phyloP scores from a whole-genome alignment of 2,329 filamentous ascomycete species.

The Exophiala spinifera region DNA sequence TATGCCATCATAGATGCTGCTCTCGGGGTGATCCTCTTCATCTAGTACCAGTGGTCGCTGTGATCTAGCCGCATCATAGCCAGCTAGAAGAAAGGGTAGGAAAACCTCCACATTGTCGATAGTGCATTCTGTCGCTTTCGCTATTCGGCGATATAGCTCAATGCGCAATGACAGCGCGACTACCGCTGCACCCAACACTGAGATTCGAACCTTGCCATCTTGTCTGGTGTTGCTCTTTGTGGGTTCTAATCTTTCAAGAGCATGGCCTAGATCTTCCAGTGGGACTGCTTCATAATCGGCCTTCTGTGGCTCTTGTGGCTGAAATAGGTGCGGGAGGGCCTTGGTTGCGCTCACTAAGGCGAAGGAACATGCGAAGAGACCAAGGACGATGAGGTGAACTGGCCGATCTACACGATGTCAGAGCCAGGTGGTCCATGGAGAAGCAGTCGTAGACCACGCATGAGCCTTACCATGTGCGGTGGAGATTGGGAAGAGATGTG shows the following conservation, averaged over 20 bases:
- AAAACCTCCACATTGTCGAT: constrained; percentile 28
- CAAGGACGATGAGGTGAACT: constrained; percentile 41
- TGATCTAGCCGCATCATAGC: constrained; percentile 41
- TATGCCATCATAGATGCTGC: constrained; percentile 26
- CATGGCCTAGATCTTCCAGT: constrained; percentile 14
- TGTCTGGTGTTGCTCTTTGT: background rate
- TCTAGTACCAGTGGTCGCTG: constrained; percentile 31
- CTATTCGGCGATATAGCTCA: constrained; percentile 42
- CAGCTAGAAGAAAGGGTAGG: constrained; percentile 41
- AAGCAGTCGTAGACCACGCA: background rate
- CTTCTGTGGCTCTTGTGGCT: constrained; percentile 2
- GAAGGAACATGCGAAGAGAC: constrained; percentile 41
- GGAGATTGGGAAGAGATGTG: constrained; percentile 37
- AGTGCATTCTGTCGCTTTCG: constrained; percentile 45
- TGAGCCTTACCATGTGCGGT: constrained; percentile 39
- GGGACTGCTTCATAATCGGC: constrained; percentile 15
- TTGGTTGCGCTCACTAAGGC: constrained; percentile 39
- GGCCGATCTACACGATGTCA: constrained; percentile 41
- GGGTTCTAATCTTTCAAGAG: constrained; percentile 9
- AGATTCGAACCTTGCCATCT: constrained; percentile 19
- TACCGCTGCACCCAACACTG: constrained; percentile 25
- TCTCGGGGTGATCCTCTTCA: constrained; percentile 20
- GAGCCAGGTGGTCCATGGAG: background rate
- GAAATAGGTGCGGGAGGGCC: constrained; percentile 32
- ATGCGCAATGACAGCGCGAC: constrained; percentile 34